Evolutionary conservation across 2,329 filamentous ascomycete genomes (phyloP).

Genomic region (Colletotrichum lindemuthianum): DNA sequence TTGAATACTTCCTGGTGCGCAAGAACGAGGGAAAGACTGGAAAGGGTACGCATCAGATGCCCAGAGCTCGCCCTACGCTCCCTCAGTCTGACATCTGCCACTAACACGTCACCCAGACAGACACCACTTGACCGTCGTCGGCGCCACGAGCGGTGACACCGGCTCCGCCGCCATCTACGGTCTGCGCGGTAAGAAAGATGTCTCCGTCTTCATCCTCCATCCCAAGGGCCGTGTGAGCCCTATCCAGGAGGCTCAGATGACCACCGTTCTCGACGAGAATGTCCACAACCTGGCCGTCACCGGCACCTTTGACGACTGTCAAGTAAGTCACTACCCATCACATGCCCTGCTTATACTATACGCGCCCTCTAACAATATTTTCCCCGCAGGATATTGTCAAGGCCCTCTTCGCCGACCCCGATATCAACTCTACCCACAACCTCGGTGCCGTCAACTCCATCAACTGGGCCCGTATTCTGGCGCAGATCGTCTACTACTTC

Average conservation of each 20-base stretch:
- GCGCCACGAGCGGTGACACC: slow-evolving; percentile 88
- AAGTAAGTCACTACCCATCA: slow-evolving; percentile 60
- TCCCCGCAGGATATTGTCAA: slow-evolving; percentile 83
- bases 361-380: slow-evolving; percentile 1
- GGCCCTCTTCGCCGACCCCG: slow-evolving; percentile 85
- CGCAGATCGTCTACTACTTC: slow-evolving; percentile 98
- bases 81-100: not conserved
- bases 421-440: slow-evolving; percentile 83
- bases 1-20: slow-evolving; percentile 85
- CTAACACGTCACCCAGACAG: slow-evolving; percentile 59
- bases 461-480: slow-evolving; percentile 94
- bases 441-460: slow-evolving; percentile 96
- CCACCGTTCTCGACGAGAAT: slow-evolving; percentile 87
- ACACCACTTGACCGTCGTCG: slow-evolving; percentile 86
- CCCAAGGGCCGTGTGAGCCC: slow-evolving; percentile 91
- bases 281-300: slow-evolving; percentile 92
- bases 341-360: not conserved
- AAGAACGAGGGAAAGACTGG: slow-evolving; percentile 77
- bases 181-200: slow-evolving; percentile 93
- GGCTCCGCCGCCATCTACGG: slow-evolving; percentile 97
- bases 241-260: slow-evolving; percentile 97
- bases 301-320: slow-evolving; percentile 96
- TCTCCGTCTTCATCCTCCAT: slow-evolving; percentile 94
- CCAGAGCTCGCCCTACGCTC: not conserved
- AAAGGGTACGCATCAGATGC: slow-evolving; percentile 50